A percentile compares a stretch with the other conserved stretches of the same genome.
These are phyloP conservation scores for Oryza meridionalis DNA, from an alignment of 176 grass and related monocot species.

Conservation along the genomic window DNA sequence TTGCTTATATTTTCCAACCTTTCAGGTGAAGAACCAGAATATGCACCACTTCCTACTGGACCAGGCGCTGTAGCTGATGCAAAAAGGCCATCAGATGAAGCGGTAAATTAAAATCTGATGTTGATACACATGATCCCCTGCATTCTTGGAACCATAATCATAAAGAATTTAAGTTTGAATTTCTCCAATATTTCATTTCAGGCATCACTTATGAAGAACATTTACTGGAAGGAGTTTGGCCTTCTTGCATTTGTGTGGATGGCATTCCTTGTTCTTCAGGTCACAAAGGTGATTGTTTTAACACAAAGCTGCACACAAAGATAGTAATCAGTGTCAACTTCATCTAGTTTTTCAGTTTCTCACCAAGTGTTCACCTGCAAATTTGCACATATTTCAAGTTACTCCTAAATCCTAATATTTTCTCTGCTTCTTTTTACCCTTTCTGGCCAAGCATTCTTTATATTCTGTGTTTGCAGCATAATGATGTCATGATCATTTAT, in stretches of 20 bases:
- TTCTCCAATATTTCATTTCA: slow-evolving; percentile 53
- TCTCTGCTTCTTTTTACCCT: not conserved
- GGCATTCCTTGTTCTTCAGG: slow-evolving; percentile 77
- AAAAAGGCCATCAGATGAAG: slow-evolving; percentile 46
- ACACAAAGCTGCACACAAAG: slow-evolving; percentile 22
- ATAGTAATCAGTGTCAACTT: slow-evolving; percentile 16
- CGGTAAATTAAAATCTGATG: slow-evolving; percentile 52
- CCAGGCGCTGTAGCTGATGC: slow-evolving; percentile 53
- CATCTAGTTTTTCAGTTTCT: slow-evolving; percentile 33
- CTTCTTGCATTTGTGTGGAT: slow-evolving; percentile 87
- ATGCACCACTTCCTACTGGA: slow-evolving; percentile 68
- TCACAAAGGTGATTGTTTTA: slow-evolving; percentile 63
- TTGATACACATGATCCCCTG: slow-evolving; percentile 5
- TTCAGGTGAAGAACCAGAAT: slow-evolving; percentile 62
- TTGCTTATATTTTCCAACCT: slow-evolving; percentile 31
- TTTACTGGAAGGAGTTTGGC: slow-evolving; percentile 84
- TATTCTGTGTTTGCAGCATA: not conserved
- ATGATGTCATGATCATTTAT: not conserved
- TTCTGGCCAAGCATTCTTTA: not conserved
- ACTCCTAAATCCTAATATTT: not conserved
- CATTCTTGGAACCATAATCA: not conserved
- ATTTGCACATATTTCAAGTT: not conserved
- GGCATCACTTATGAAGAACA: slow-evolving; percentile 68
- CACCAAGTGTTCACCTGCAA: slow-evolving; percentile 2
- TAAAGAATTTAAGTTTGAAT: not conserved